These are phyloP conservation scores for Boletus subparvulus DNA, from an alignment of 768 basidiomycete species.

Conservation along the genomic window DNA sequence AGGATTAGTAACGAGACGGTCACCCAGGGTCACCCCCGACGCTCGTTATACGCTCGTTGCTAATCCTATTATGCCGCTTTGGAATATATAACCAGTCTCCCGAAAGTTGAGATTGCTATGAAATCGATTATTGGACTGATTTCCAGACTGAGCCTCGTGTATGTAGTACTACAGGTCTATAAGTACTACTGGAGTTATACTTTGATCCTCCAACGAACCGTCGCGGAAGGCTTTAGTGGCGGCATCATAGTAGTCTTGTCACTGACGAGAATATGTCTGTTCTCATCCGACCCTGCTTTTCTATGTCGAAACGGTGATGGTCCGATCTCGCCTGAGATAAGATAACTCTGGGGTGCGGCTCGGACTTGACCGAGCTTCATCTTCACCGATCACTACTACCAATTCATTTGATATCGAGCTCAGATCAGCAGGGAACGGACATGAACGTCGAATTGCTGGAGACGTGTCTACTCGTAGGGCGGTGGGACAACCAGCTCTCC, in stretches of 20 bases:
- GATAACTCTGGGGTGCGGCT: slow-evolving; percentile 2
- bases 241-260: no score
- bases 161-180: no score
- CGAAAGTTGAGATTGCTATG: background rate
- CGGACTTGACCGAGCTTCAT: background rate
- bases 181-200: no score
- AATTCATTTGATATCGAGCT: background rate
- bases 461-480: slow-evolving; percentile 55
- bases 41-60: background rate
- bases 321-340: slow-evolving; percentile 6
- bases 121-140: background rate
- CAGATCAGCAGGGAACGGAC: background rate
- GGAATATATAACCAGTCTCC: background rate
- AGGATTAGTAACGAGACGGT: background rate
- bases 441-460: slow-evolving; percentile 41
- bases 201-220: background rate
- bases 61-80: no score
- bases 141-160: background rate
- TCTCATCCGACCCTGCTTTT: background rate
- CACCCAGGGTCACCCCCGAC: background rate
- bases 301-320: no score
- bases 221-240: background rate
- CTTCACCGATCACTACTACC: background rate
- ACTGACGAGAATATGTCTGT: no score
- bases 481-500: slow-evolving; percentile 35